Percentiles rank a stretch among this genome's conserved stretches.
Conservation (phyloP, 495 filamentous ascomycete species). For the Lineolata rhizophorae region DNA sequence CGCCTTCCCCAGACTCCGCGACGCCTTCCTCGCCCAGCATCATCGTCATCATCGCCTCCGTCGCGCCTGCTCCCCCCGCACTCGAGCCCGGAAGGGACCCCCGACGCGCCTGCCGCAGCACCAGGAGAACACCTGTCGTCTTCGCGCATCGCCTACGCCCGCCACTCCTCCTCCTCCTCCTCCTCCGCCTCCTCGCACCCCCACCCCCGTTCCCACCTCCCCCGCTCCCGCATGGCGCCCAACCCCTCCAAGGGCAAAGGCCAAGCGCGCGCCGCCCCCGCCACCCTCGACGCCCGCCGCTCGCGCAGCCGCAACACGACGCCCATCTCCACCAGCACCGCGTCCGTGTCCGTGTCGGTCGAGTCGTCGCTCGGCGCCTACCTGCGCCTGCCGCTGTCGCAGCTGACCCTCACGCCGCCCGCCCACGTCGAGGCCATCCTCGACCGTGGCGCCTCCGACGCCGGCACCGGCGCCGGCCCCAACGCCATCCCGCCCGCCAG, state of each 20-base stretch:
- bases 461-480: constrained; percentile 3
- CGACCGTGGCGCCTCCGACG: constrained; percentile 8
- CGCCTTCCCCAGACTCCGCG: no score
- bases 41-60: no score
- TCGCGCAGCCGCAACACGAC: constrained; percentile 17
- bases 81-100: no score
- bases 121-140: no score
- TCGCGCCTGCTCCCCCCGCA: no score
- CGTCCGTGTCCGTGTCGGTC: constrained; percentile 6
- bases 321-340: constrained; percentile 9
- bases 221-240: neutral
- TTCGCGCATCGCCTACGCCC: no score
- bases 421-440: constrained; percentile 10
- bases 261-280: constrained; percentile 6
- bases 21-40: no score
- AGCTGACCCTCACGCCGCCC: constrained; percentile 6
- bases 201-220: no score
- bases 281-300: constrained; percentile 1
- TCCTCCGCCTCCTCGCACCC: no score
- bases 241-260: constrained; percentile 9
- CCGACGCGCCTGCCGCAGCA: no score
- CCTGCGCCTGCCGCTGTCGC: no score
- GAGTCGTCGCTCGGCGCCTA: constrained; percentile 8
- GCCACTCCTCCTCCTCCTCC: no score
- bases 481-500: constrained; percentile 9